Base-by-base conservation (phyloP, 176 grass and related monocot genomes). In the Carex kokanica region DNA sequence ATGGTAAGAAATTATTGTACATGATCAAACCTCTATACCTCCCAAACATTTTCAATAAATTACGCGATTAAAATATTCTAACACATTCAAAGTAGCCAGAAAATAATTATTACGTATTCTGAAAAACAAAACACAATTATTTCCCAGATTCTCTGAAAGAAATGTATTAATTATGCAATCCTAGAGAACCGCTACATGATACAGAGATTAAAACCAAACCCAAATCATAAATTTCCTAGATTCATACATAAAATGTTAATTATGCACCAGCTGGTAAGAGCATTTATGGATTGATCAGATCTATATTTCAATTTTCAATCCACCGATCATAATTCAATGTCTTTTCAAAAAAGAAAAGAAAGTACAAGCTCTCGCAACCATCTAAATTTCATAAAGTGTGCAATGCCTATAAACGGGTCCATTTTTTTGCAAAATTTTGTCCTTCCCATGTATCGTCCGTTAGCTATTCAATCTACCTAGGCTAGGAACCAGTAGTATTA, bases 381-480 rank as follows among this genome's bases (percentile, higher is more conserved):
- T 49, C n/a, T 51, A 8, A 73, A 47, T 73, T 73, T 73, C 69
- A 73, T 49, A 73, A 9, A 73, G 21, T 21, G n/a, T 2, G 41
- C 70, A 24, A 52, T 53, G 45, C 45, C 45, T 53, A 75, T 23
- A 75, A 74, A 6, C 14, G 21, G 71, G 45, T 74, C 0, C 21
- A 60, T 52, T 14, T 6, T n/a, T 43, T 73, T n/a, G 1, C 15
- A 73, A 20, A 45, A 43, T 2, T 47, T 71, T 54, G 36, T 54
- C 45, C 20, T 75, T 75, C 38, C 18, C 71, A 75, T 75, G 71
- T 52, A 75, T 7, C 27, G 5, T 53, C 71, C 71, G 71, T 75
- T 75, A 75, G 71, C 71, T 75, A 75, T 75, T 52, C 21, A 53
- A 53, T 75, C 45, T 75, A 75, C 45, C 71, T 53, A 43, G n/a